Evolutionary conservation across 257 asterid species (phyloP), one percentile per base, ranked within the genome.

Genomic region (Perilla frutescens): DNA sequence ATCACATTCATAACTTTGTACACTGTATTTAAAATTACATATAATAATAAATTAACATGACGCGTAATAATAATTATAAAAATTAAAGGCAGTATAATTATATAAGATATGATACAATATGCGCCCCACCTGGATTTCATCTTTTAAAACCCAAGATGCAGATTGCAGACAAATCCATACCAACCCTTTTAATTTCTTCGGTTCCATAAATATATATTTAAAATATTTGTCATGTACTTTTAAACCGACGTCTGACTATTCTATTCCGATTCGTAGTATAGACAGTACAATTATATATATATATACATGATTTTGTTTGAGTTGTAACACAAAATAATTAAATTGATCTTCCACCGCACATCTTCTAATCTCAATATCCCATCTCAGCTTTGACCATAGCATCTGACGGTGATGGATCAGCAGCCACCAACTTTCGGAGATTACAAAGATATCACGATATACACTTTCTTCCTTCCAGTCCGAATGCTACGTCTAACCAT

Each of bases 221-320:
- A 39, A 5, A n/a, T 40, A 13, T 8, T 5, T 40, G 39, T 41
- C 41, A 10, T 12, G 3, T 20, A 10, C 32, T 4, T 8, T 44
- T 10, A 5, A 20, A 12, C 71, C 44, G 44, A 65, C 71, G 41
- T 26, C 43, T 43, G 69, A 63, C 69, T 63, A 44, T 43, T 14
- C 26, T 20, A 20, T 20, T 20, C 26, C 26, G 26, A 20, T 20
- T 20, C 37, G 29, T 13, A 50, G n/a, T 50, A 5, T 13, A 7
- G 3, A 12, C 20, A 13, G 12, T 13, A n/a, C 1, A 1, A 4
- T 4, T 48, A 48, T 0, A 48, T 8, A 48, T 0, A 48, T 8
- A 0, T 45, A 45, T 9, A 9, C n/a, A 45, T 45, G 54, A 2
- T 8, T 8, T 48, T 11, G 20, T 48, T 3, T 50, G 56, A 50